Percentiles rank a stretch among this genome's conserved stretches.
These are phyloP conservation scores for Pistacia vera DNA, from an alignment of 345 rosid genomes.

Conservation along the genomic window DNA sequence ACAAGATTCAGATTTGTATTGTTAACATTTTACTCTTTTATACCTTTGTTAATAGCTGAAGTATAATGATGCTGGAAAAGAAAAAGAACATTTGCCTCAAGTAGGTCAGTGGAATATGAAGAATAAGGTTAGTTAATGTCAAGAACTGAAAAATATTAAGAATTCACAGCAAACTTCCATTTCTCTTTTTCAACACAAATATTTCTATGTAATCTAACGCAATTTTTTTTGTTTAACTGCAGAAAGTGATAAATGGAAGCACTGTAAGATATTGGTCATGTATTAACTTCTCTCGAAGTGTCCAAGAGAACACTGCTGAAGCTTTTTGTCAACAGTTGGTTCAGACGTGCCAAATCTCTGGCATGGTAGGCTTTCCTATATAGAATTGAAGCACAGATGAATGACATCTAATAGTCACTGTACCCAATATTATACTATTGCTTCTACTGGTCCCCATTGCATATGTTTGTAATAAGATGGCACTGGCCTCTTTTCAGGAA, in stretches of 20 bases:
- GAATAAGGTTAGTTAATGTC: slow-evolving; percentile 39
- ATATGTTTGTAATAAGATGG: neutral
- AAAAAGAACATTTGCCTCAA: slow-evolving; percentile 38
- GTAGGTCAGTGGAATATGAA: slow-evolving; percentile 58
- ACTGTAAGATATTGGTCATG: slow-evolving; percentile 41
- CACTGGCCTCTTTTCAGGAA: slow-evolving; percentile 27
- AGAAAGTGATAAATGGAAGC: slow-evolving; percentile 54
- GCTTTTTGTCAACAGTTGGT: slow-evolving; percentile 40
- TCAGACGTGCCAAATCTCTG: slow-evolving; percentile 41
- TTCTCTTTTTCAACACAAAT: neutral
- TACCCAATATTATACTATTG: neutral
- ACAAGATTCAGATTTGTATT: neutral
- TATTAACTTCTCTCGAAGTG: slow-evolving; percentile 42
- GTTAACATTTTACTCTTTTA: slow-evolving; percentile 6
- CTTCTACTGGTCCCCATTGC: slow-evolving; percentile 2
- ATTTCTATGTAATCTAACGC: neutral
- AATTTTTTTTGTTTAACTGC: slow-evolving; percentile 7
- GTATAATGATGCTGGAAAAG: slow-evolving; percentile 44
- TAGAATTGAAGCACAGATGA: neutral
- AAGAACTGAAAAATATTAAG: neutral
- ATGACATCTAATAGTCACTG: neutral
- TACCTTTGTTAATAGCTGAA: slow-evolving; percentile 30
- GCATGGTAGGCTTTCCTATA: slow-evolving; percentile 39
- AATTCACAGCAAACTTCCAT: neutral
- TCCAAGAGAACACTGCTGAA: slow-evolving; percentile 33